These are phyloP conservation scores for Lodderomyces oxycetoniae DNA, from an alignment of 1,139 yeast species.

Conservation along the genomic window DNA sequence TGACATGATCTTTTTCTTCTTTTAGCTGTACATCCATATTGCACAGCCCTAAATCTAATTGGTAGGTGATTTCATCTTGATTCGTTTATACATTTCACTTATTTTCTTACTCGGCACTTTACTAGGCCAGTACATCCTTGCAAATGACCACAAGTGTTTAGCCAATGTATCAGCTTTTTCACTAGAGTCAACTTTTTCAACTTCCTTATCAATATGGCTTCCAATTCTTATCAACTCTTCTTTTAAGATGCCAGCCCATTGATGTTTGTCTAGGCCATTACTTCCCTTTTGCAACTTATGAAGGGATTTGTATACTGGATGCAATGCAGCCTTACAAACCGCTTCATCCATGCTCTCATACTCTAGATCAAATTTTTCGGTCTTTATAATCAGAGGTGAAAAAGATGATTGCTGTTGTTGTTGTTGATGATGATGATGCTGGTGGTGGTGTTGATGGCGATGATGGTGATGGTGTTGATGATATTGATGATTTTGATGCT, in stretches of 20 bases:
- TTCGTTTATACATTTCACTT: constrained; percentile 77
- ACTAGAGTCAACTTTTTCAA: constrained; percentile 15
- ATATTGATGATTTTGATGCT: constrained; percentile 3
- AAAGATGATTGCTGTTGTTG: constrained; percentile 4
- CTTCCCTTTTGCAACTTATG: constrained; percentile 73
- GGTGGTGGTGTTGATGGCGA: too few relatives aligned
- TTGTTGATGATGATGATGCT: too few relatives aligned
- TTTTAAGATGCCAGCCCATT: constrained; percentile 76
- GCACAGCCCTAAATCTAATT: too few relatives aligned
- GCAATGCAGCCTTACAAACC: constrained; percentile 58
- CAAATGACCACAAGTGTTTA: constrained; percentile 87
- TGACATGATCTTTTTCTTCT: too few relatives aligned
- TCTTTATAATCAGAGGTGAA: constrained; percentile 1
- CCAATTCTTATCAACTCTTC: constrained; percentile 78
- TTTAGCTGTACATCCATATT: too few relatives aligned
- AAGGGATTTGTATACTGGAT: constrained; percentile 72
- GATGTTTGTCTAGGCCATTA: constrained; percentile 76
- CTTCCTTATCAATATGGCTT: constrained; percentile 45
- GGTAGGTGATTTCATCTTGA: constrained; percentile 23
- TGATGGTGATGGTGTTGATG: too few relatives aligned
- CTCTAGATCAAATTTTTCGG: constrained; percentile 46
- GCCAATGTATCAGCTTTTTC: constrained; percentile 20
- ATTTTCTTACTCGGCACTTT: constrained; percentile 79
- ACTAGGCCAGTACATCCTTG: constrained; percentile 91
- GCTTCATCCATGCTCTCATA: constrained; percentile 74